Evolutionary conservation across 2,329 filamentous ascomycete species (phyloP), one percentile per base, ranked within the genome.

Genomic region (Biscogniauxia marginata): DNA sequence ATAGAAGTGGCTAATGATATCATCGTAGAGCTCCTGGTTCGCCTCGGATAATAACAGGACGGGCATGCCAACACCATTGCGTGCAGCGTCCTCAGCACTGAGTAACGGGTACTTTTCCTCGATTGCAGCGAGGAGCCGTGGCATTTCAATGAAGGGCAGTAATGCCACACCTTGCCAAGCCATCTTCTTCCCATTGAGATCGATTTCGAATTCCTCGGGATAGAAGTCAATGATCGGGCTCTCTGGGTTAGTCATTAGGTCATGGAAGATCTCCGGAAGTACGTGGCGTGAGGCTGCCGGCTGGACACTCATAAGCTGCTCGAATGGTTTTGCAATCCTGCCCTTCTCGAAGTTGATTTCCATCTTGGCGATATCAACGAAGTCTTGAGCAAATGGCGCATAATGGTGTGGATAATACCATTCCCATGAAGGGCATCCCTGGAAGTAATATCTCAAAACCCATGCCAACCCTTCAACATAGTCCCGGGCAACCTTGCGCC

Each of bases 321-420:
- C 95, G 70, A 96, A 99, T 0, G 95, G 96, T 63, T 82, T 89
- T 65, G 96, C 97, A 3, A 91, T 90, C 49, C 81, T 85, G 9
- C 93, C 93, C 72, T 93, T 91, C 56, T 91, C 83, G 65, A 99
- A 99, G 18, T 82, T 78, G 62, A 96, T 84, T 25, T 89, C 81
- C 79, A 96, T 86, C 64, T 91, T 86, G 52, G 81, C 84, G 47
- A 99, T 80, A 54, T 93, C 87, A 56, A 89, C 87, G 72, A 99
- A 99, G 73, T 99, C 95, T 52, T 92, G 90, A 2, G 95, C 95
- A 71, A 99, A 99, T 3, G 96, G 95, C 1, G 95, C 96, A 71
- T 99, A 99, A 71, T 99, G 95, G 69, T 98, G 96, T 0, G 95
- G 95, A 70, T 97, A 99, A 72, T 95, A 99, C 95, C 95, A 99